A percentile compares a stretch with the other conserved stretches of the same genome.
Evolutionary conservation across 2,329 filamentous ascomycete species (phyloP).

Genomic region (Neobulgaria alba): DNA sequence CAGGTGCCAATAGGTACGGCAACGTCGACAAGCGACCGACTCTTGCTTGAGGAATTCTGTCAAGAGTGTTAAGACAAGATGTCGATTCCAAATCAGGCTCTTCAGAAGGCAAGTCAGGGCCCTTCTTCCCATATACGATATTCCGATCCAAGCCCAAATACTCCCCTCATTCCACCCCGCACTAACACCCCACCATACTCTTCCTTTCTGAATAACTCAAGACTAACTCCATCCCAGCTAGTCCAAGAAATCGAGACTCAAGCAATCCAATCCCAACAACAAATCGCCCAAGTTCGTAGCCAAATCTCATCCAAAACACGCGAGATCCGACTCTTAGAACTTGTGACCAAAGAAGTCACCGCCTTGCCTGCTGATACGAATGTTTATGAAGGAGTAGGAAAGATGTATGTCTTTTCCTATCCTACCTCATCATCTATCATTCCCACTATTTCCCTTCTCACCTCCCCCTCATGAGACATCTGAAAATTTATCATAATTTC

Average conservation of each 20-base stretch:
- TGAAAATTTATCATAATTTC: no score
- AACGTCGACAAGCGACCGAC: no score
- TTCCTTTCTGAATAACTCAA: neutral
- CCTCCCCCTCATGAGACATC: neutral
- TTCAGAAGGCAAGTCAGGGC: slow-evolving; percentile 75
- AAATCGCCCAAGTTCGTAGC: slow-evolving; percentile 76
- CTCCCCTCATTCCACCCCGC: no score
- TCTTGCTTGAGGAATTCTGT: no score
- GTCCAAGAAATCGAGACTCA: slow-evolving; percentile 91
- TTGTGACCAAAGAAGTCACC: slow-evolving; percentile 79
- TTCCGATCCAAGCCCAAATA: no score
- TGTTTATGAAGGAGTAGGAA: slow-evolving; percentile 91
- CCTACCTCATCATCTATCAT: neutral
- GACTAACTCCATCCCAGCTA: slow-evolving; percentile 47
- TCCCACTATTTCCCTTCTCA: slow-evolving; percentile 1
- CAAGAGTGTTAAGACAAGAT: no score
- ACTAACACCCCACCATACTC: neutral
- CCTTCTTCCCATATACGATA: no score
- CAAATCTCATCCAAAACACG: slow-evolving; percentile 81
- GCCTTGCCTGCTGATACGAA: slow-evolving; percentile 65
- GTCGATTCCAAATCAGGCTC: slow-evolving; percentile 88
- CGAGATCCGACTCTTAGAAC: slow-evolving; percentile 78
- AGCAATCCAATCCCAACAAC: slow-evolving; percentile 80
- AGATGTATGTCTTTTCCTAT: slow-evolving; percentile 61
- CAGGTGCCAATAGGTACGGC: no score